Evolutionary conservation across 768 basidiomycete genomes (phyloP), one percentile per base, ranked within the genome.

Genomic region (Leccinum boreale): DNA sequence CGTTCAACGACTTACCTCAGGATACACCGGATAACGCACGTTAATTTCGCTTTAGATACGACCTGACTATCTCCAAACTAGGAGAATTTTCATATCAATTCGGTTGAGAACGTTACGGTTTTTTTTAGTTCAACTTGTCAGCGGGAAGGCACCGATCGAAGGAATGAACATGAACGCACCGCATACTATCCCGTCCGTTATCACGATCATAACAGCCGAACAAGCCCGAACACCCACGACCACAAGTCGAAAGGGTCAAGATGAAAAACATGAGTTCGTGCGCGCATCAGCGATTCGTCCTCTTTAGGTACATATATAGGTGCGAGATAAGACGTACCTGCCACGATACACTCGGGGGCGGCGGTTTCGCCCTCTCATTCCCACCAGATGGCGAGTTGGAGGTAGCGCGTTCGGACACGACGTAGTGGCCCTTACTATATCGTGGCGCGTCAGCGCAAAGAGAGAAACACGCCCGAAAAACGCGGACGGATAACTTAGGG

Each of bases 41-140:
- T 79, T n/a, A 91, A 72, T 63, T 85, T 87, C n/a, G 75, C 65
- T 70, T 86, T 92, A 23, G 84, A 70, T 17, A 84, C 75, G 35
- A 87, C 74, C 67, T 90, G 89, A 63, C 85, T 89, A 55, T 91
- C 86, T 26, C 88, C 91, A 67, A 90, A 92, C 90, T 92, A 62
- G 29, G 10, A 5, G 19, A 42, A 52, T 55, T 44, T 57, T 60
- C 50, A 62, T 62, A 60, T 57, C 12, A 24, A 48, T 21, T 19
- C 62, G 23, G 28, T 50, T 17, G 21, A 7, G 1, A 29, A 54
- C 44, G 55, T 55, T 55, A 54, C 39, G 54, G 56, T 55, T 50
- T 61, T 10, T 10, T 26, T 42, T 15, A 19, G n/a, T 44, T 19
- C n/a, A 44, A 19, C 11, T 11, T 10, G 42, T 44, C 3, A 44